A percentile compares a stretch with the other conserved stretches of the same genome.
Conservation (phyloP, 176 grass and related monocot species). For the Bothriochloa decipiens region DNA sequence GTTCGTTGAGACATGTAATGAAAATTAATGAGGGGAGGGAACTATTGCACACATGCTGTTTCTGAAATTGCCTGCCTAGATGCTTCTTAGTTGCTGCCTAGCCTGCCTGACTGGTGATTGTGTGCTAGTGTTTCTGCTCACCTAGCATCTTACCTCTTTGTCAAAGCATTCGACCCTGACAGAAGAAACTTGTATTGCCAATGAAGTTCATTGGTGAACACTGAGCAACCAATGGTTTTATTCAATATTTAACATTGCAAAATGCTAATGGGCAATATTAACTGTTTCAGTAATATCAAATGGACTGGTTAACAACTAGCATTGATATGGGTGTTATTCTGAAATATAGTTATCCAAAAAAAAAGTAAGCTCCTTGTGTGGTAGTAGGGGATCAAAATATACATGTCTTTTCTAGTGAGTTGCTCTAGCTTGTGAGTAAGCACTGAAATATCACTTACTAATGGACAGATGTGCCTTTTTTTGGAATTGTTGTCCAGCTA, state of each 20-base stretch:
- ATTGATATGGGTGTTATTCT: constrained; percentile 1
- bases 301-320: neutral
- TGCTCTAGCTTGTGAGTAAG: neutral
- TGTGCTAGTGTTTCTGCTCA: neutral
- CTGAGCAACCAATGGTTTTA: neutral
- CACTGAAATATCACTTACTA: constrained; percentile 1
- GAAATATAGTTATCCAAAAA: constrained; percentile 8
- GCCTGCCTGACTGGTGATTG: neutral
- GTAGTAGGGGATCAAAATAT: constrained; percentile 11
- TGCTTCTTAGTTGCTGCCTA: neutral
- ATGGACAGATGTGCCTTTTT: neutral
- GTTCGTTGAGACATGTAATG: neutral
- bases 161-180: neutral
- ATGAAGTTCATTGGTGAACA: neutral
- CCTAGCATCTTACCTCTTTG: neutral
- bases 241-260: neutral
- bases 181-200: neutral
- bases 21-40: neutral
- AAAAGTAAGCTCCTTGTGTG: constrained; percentile 8
- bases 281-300: neutral
- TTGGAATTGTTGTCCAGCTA: constrained; percentile 1
- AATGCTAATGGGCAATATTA: constrained; percentile 10
- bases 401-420: constrained; percentile 2
- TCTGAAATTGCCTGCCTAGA: neutral
- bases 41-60: neutral